A percentile compares a stretch with the other conserved stretches of the same genome.
phyloP scores from a whole-genome alignment of 2,329 filamentous ascomycete species.

The Alternaria arbusti region DNA sequence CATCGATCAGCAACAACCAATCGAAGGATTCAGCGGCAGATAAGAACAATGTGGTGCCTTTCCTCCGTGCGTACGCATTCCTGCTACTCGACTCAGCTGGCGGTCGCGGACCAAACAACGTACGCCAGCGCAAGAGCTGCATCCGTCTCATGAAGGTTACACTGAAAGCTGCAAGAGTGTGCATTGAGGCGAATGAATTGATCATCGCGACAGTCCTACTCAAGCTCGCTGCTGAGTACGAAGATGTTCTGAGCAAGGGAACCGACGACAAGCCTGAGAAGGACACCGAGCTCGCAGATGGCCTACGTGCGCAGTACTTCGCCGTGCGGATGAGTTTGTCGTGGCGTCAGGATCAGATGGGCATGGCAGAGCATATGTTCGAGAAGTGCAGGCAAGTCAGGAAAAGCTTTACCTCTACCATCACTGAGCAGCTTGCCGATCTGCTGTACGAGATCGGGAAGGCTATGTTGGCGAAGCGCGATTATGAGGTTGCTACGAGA shows the following conservation, averaged over 20 bases:
- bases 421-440: conserved; percentile 69
- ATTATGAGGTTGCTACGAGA: conserved; percentile 64
- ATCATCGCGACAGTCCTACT: conserved; percentile 67
- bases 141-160: conserved; percentile 70
- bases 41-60: conserved; percentile 25
- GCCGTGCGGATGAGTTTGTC: conserved; percentile 72
- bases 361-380: conserved; percentile 82
- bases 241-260: conserved; percentile 32
- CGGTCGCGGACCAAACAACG: conserved; percentile 22
- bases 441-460: conserved; percentile 76
- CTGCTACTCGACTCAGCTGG: conserved; percentile 64
- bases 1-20: conserved; percentile 18
- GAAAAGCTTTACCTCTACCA: conserved; percentile 54
- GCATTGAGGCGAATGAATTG: conserved; percentile 65
- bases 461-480: conserved; percentile 59
- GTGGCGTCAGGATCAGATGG: conserved; percentile 74
- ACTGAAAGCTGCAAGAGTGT: conserved; percentile 69
- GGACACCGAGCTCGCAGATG: conserved; percentile 38
- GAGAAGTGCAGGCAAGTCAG: conserved; percentile 58
- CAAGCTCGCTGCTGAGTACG: conserved; percentile 66
- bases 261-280: conserved; percentile 28
- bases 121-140: conserved; percentile 32
- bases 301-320: conserved; percentile 67
- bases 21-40: conserved; percentile 40
- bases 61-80: conserved; percentile 67